Percentiles rank a stretch among this genome's conserved stretches.
phyloP scores from a whole-genome alignment of 1,139 yeast genomes.

The Pneumocystis wakefieldiae region DNA sequence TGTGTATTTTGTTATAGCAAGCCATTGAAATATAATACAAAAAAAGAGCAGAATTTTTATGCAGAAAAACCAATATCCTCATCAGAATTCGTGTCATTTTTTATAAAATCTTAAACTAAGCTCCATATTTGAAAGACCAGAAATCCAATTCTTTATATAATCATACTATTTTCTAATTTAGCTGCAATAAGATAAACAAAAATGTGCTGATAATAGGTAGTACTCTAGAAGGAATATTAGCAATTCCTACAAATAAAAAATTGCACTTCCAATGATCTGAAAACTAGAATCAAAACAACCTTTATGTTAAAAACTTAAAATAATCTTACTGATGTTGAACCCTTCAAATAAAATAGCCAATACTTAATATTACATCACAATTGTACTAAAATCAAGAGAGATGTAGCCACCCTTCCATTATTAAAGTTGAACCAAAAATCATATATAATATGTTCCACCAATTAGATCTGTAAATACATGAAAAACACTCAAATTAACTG shows the following conservation, averaged over 20 bases:
- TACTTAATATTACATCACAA: slow-evolving; percentile 18
- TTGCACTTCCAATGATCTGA: slow-evolving; percentile 72
- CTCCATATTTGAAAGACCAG: slow-evolving; percentile 27
- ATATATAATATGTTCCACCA: slow-evolving; percentile 52
- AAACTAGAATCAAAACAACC: slow-evolving; percentile 25
- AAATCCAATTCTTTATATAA: slow-evolving; percentile 82
- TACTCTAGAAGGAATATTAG: slow-evolving; percentile 49
- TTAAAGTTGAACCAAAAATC: slow-evolving; percentile 48
- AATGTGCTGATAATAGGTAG: slow-evolving; percentile 63
- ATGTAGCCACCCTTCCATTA: slow-evolving; percentile 71
- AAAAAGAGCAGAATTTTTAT: slow-evolving; percentile 32
- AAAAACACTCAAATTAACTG: slow-evolving; percentile 67
- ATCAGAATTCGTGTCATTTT: slow-evolving; percentile 34
- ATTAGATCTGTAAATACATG: slow-evolving; percentile 63
- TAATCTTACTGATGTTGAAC: background rate
- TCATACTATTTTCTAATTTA: slow-evolving; percentile 46
- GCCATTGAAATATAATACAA: slow-evolving; percentile 66
- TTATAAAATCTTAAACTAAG: background rate
- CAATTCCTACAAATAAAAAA: slow-evolving; percentile 55
- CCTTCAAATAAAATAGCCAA: background rate
- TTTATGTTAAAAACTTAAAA: background rate
- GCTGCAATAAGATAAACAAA: slow-evolving; percentile 83
- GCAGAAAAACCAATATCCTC: background rate
- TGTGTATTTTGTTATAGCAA: slow-evolving; percentile 45
- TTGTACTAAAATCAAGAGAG: slow-evolving; percentile 69